A percentile compares a stretch with the other conserved stretches of the same genome.
phyloP scores from a whole-genome alignment of 257 asterid species.

The Fraxinus excelsior region DNA sequence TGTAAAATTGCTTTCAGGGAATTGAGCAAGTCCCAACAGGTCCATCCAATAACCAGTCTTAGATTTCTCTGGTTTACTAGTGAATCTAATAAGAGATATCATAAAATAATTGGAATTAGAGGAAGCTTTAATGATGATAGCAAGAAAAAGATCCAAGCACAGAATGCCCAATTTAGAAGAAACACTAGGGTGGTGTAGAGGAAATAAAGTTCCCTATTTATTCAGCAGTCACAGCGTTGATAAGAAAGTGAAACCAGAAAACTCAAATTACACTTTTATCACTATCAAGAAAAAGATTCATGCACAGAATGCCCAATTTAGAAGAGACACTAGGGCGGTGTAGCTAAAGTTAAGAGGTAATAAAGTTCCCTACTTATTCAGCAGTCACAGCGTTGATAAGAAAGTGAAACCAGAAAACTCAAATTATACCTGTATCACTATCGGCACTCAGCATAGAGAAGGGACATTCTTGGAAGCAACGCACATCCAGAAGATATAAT shows the following conservation, averaged over 20 bases:
- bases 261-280: background rate
- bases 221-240: constrained; percentile 3
- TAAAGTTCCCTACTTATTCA: constrained; percentile 8
- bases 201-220: background rate
- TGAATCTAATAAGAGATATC: background rate
- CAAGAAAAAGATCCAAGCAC: background rate
- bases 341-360: background rate
- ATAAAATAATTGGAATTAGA: background rate
- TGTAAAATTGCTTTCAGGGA: background rate
- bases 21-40: background rate
- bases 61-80: background rate
- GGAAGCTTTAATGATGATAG: background rate
- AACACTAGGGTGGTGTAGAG: background rate
- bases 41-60: background rate
- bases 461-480: background rate
- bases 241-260: background rate
- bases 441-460: background rate
- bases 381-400: background rate
- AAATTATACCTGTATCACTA: background rate
- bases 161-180: background rate
- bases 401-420: background rate
- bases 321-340: background rate
- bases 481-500: background rate
- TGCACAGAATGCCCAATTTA: background rate
- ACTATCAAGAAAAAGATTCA: background rate